These are phyloP conservation scores for Dothideomycetidae sp. DNA, from an alignment of 2,329 filamentous ascomycete genomes.

Conservation along the genomic window DNA sequence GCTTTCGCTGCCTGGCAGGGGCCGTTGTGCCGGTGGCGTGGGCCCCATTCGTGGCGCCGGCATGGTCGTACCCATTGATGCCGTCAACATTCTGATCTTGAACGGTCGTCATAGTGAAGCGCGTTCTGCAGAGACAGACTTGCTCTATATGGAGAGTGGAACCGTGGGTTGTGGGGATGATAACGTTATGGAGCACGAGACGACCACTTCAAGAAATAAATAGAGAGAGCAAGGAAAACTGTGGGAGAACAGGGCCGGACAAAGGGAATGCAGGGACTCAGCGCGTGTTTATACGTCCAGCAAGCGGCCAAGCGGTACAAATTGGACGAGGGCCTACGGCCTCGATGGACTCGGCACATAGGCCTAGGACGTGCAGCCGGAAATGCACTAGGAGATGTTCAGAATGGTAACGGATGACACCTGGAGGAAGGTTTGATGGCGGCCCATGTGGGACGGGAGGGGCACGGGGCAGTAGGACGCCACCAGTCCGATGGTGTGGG, in stretches of 20 bases:
- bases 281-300: not conserved
- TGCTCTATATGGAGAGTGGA: conserved; percentile 2
- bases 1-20: conserved; percentile 26
- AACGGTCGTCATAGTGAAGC: conserved; percentile 30
- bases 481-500: not conserved
- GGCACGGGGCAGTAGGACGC: not conserved
- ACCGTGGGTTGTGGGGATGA: conserved; percentile 5
- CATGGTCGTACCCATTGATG: conserved; percentile 26
- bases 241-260: no score
- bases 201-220: not conserved
- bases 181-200: not conserved
- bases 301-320: no score
- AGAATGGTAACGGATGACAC: not conserved
- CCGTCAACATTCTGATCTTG: conserved; percentile 23
- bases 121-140: conserved; percentile 8
- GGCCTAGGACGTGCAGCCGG: not conserved
- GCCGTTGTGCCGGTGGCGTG: conserved; percentile 9
- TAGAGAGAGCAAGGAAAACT: conserved; percentile 5
- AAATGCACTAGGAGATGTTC: not conserved
- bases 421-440: not conserved
- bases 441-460: not conserved
- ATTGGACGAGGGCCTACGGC: no score
- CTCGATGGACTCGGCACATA: not conserved
- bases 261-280: conserved; percentile 5
- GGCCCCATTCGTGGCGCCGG: conserved; percentile 11